phyloP scores from a whole-genome alignment of 139 green algal species.

The Astrephomene gubernaculifera region DNA sequence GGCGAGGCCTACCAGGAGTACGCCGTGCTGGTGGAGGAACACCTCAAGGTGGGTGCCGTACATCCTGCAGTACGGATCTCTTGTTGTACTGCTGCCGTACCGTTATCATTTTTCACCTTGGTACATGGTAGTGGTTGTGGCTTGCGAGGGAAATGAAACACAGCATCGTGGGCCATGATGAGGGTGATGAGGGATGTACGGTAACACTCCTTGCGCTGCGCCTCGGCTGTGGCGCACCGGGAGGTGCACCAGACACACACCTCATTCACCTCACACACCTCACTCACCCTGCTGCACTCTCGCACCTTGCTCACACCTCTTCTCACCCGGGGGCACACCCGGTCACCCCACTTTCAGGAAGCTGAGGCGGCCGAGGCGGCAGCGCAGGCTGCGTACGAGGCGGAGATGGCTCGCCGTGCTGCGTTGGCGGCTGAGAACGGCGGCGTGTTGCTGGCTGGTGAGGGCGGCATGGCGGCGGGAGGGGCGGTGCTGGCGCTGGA shows the following conservation, averaged over 20 bases:
- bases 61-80: too few species aligned
- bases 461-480: slow-evolving; percentile 11
- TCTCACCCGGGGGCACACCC: background rate
- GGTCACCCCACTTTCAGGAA: slow-evolving; percentile 5
- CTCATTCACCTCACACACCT: too few species aligned
- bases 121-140: too few species aligned
- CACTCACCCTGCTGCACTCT: too few species aligned
- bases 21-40: slow-evolving; percentile 51
- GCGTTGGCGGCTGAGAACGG: slow-evolving; percentile 24
- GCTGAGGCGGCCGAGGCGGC: slow-evolving; percentile 37
- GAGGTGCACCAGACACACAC: too few species aligned
- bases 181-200: too few species aligned
- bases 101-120: too few species aligned
- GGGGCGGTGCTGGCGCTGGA: background rate
- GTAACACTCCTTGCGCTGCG: too few species aligned
- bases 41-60: slow-evolving; percentile 35
- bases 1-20: slow-evolving; percentile 66
- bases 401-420: slow-evolving; percentile 12
- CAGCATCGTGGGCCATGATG: too few species aligned
- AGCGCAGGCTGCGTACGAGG: background rate
- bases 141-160: too few species aligned
- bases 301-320: background rate
- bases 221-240: too few species aligned
- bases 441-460: background rate
- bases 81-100: too few species aligned